Evolutionary conservation across 192 early-diverging fungal genomes (phyloP).

Genomic region (Phycomyces blakesleeanus): DNA sequence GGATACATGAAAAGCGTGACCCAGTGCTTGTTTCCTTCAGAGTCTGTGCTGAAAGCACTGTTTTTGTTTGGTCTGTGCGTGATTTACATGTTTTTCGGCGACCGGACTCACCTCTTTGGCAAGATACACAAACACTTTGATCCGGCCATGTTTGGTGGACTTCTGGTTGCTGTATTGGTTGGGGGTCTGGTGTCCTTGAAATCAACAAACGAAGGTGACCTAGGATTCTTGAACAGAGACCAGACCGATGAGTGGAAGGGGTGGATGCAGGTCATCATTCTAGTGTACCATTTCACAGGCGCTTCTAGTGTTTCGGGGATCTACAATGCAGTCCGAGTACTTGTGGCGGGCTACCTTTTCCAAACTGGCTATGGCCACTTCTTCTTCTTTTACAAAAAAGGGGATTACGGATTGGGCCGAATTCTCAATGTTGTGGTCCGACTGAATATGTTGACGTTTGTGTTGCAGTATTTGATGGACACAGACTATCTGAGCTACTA

Average conservation of each 20-base stretch:
- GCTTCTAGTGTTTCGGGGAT: slow-evolving; percentile 61
- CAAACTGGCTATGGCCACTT: slow-evolving; percentile 85
- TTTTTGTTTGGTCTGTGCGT: slow-evolving; percentile 52
- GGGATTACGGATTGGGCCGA: slow-evolving; percentile 60
- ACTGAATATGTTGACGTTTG: slow-evolving; percentile 66
- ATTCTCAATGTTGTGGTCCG: slow-evolving; percentile 61
- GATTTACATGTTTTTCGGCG: slow-evolving; percentile 60
- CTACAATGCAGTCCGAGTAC: slow-evolving; percentile 69
- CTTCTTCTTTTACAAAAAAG: slow-evolving; percentile 67
- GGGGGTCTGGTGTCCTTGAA: slow-evolving; percentile 46
- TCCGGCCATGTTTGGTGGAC: slow-evolving; percentile 41
- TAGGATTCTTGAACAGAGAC: slow-evolving; percentile 64
- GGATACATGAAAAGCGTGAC: not conserved
- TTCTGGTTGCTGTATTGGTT: slow-evolving; percentile 37
- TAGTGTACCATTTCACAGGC: slow-evolving; percentile 71
- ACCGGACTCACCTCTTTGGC: slow-evolving; percentile 67
- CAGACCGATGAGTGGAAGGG: slow-evolving; percentile 89
- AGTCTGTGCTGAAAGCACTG: slow-evolving; percentile 40
- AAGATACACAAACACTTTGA: slow-evolving; percentile 68
- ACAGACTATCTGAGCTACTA: slow-evolving; percentile 74
- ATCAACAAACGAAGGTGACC: slow-evolving; percentile 38
- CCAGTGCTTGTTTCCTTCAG: slow-evolving; percentile 35
- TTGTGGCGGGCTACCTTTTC: slow-evolving; percentile 78
- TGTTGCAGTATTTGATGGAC: slow-evolving; percentile 66
- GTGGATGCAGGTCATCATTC: slow-evolving; percentile 79